Conservation (phyloP, 176 grass and related monocot genomes). For the Eragrostis curvula region DNA sequence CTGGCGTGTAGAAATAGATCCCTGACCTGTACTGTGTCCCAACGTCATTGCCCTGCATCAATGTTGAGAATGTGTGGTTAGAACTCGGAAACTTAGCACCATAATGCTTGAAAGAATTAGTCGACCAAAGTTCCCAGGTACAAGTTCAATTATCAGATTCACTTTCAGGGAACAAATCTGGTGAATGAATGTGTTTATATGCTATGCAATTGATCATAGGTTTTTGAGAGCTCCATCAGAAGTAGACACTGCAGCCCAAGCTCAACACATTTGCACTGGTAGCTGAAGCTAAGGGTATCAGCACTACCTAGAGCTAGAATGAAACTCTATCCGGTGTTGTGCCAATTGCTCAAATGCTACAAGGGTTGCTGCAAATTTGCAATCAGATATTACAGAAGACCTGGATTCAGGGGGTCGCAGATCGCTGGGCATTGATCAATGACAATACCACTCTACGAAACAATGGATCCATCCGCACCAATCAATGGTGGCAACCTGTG, state of each 20-base stretch:
- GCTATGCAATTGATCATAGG: not conserved
- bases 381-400: not conserved
- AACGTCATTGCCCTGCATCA: conserved; percentile 82
- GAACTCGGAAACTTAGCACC: not conserved
- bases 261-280: not conserved
- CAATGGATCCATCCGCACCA: not conserved
- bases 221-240: not conserved
- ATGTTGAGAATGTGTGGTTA: not conserved
- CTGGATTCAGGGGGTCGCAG: not conserved
- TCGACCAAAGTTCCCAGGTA: not conserved
- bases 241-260: not conserved
- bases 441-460: not conserved
- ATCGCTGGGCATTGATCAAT: not conserved
- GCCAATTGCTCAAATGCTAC: not conserved
- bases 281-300: not conserved
- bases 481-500: not conserved
- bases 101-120: not conserved
- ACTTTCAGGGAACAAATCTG: not conserved
- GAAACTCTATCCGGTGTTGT: not conserved
- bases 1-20: conserved; percentile 86
- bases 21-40: conserved; percentile 95
- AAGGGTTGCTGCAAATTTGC: not conserved
- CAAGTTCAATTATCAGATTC: not conserved
- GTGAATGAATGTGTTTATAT: not conserved
- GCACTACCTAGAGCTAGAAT: not conserved